These are phyloP conservation scores for Cercis canadensis DNA, from an alignment of 306 rosid genomes.

Conservation along the genomic window DNA sequence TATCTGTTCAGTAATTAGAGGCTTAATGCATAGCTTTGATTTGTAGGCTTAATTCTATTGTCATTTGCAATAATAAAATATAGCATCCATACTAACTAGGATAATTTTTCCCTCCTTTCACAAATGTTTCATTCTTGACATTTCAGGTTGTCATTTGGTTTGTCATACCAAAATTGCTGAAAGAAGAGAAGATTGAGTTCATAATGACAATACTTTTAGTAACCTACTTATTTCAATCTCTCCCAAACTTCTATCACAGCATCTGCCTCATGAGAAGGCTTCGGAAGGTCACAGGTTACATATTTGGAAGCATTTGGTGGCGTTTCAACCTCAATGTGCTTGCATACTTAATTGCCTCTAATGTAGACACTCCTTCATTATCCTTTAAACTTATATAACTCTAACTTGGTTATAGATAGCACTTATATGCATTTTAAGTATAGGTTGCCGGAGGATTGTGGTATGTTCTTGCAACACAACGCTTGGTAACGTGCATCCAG, in stretches of 20 bases:
- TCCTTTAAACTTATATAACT: too few species aligned
- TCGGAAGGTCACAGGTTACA: conserved; percentile 46
- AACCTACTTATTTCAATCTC: conserved; percentile 42
- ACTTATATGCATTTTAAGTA: too few species aligned
- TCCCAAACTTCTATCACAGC: conserved; percentile 42
- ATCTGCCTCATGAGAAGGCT: conserved; percentile 42
- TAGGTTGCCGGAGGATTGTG: conserved; percentile 45
- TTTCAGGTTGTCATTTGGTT: conserved; percentile 40
- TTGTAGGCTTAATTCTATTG: too few species aligned
- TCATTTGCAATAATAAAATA: too few species aligned
- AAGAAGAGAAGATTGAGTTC: conserved; percentile 24
- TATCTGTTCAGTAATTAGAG: too few species aligned
- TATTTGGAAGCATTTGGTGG: conserved; percentile 51
- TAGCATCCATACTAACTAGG: too few species aligned
- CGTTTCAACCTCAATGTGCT: conserved; percentile 44
- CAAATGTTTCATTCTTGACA: too few species aligned
- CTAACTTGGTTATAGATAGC: too few species aligned
- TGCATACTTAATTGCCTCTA: conserved; percentile 47
- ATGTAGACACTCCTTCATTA: conserved; percentile 21
- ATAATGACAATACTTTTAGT: conserved; percentile 37
- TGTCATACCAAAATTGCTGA: conserved; percentile 38
- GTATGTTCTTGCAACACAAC: conserved; percentile 45
- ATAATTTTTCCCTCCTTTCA: too few species aligned
- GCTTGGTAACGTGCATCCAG: conserved; percentile 41
- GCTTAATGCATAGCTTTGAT: too few species aligned